These are phyloP conservation scores for Letharia lupina DNA, from an alignment of 495 filamentous ascomycete genomes.

Conservation along the genomic window DNA sequence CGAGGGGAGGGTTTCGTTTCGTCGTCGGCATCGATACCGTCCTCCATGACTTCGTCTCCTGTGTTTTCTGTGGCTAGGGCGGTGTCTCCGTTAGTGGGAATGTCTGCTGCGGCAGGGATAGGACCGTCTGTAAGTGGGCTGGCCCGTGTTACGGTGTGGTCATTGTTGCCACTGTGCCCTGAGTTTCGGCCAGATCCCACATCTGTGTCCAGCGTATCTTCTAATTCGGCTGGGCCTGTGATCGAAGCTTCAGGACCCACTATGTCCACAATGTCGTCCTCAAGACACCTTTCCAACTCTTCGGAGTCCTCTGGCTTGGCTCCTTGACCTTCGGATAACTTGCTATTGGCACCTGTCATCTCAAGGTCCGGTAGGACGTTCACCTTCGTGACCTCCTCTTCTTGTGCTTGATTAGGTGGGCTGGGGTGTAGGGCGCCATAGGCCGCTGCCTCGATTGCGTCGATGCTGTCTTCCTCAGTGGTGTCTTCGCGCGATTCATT, in stretches of 20 bases:
- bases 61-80: conserved; percentile 10
- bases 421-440: conserved; percentile 4
- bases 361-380: not conserved
- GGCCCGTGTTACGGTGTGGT: not conserved
- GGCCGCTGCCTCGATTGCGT: conserved; percentile 1
- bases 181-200: not conserved
- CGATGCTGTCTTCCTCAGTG: conserved; percentile 9
- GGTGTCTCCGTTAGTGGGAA: not conserved
- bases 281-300: conserved; percentile 1
- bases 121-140: not conserved
- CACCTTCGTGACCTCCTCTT: not conserved
- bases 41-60: conserved; percentile 21
- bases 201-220: not conserved
- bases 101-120: not conserved
- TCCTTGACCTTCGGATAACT: not conserved
- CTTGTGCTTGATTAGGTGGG: not conserved
- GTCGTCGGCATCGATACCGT: conserved; percentile 29
- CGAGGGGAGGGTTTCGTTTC: conserved; percentile 38
- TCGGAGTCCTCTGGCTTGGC: not conserved
- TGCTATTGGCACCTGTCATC: not conserved
- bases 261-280: conserved; percentile 5
- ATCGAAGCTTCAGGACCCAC: conserved; percentile 2
- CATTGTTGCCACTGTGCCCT: not conserved
- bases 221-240: not conserved
- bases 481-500: not conserved